These are phyloP conservation scores for Claviceps pazoutovae DNA, from an alignment of 2,329 filamentous ascomycete species.

Conservation along the genomic window DNA sequence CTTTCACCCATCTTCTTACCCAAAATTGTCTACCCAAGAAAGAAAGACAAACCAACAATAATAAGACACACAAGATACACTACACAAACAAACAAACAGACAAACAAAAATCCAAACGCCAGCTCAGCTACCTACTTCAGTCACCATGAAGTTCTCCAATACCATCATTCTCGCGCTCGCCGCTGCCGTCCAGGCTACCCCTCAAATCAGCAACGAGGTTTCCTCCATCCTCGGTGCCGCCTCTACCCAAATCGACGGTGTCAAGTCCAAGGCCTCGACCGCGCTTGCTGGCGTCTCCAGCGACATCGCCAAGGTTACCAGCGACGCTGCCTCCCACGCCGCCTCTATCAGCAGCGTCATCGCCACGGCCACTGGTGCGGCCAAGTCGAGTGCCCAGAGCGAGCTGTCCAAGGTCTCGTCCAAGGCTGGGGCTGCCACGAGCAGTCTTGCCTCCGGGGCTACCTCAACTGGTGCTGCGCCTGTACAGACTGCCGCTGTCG, in stretches of 20 bases:
- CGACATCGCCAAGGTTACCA: conserved; percentile 6
- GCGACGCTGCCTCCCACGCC: conserved; percentile 12
- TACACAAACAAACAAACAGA: too few relatives aligned
- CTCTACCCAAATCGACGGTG: neutral
- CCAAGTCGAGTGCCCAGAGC: conserved; percentile 12
- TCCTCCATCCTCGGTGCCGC: conserved; percentile 1
- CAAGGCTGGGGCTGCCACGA: conserved; percentile 7
- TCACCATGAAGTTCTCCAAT: conserved; percentile 25
- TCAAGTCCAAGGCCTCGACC: conserved; percentile 5
- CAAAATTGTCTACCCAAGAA: too few relatives aligned
- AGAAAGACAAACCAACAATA: too few relatives aligned
- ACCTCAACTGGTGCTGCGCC: conserved; percentile 12
- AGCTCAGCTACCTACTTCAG: neutral
- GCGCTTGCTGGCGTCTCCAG: conserved; percentile 5
- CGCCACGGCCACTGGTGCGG: conserved; percentile 10
- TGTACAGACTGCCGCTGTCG: conserved; percentile 27
- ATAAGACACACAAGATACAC: too few relatives aligned
- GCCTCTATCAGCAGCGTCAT: conserved; percentile 12
- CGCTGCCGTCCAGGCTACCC: conserved; percentile 17
- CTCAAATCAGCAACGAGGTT: conserved; percentile 5
- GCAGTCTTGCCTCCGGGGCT: conserved; percentile 8
- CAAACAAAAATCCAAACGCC: too few relatives aligned
- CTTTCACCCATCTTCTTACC: too few relatives aligned
- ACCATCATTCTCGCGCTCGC: conserved; percentile 18
- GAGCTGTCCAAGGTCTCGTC: conserved; percentile 11